Evolutionary conservation across 1,284 basidiomycete genomes (phyloP).

Genomic region (Tausonia pullulans): DNA sequence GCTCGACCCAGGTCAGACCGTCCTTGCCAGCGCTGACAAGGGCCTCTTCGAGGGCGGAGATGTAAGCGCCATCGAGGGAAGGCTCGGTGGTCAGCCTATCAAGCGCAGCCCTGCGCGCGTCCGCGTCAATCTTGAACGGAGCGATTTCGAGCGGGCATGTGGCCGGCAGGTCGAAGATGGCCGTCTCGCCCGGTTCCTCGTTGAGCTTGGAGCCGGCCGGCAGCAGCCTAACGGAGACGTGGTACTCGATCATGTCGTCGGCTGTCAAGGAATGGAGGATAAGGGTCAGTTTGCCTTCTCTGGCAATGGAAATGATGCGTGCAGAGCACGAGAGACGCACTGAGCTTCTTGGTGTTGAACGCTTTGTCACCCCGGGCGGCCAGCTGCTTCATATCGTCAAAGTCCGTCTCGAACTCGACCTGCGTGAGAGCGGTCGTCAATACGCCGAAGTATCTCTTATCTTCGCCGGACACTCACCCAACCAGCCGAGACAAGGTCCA

Average conservation of each 20-base stretch:
- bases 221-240: constrained; percentile 15
- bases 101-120: constrained; percentile 36
- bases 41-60: constrained; percentile 33
- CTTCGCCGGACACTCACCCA: constrained; percentile 38
- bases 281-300: too few relatives aligned
- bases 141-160: constrained; percentile 16
- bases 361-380: constrained; percentile 39
- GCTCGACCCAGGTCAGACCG: constrained; percentile 42
- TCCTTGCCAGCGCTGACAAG: constrained; percentile 26
- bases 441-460: neutral
- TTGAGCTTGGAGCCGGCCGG: neutral
- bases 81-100: constrained; percentile 24
- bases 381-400: constrained; percentile 43
- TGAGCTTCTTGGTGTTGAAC: constrained; percentile 70
- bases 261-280: constrained; percentile 37
- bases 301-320: neutral
- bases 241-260: constrained; percentile 64
- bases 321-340: constrained; percentile 34
- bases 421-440: constrained; percentile 24
- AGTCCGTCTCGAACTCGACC: constrained; percentile 58
- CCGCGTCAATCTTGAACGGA: constrained; percentile 10
- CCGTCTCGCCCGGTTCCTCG: neutral
- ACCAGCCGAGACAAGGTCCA: constrained; percentile 57
- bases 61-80: too few relatives aligned
- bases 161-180: neutral